Percentiles rank a stretch among this genome's conserved stretches.
phyloP scores from a whole-genome alignment of 176 grass and related monocot species.

The Bonia amplexicaulis region DNA sequence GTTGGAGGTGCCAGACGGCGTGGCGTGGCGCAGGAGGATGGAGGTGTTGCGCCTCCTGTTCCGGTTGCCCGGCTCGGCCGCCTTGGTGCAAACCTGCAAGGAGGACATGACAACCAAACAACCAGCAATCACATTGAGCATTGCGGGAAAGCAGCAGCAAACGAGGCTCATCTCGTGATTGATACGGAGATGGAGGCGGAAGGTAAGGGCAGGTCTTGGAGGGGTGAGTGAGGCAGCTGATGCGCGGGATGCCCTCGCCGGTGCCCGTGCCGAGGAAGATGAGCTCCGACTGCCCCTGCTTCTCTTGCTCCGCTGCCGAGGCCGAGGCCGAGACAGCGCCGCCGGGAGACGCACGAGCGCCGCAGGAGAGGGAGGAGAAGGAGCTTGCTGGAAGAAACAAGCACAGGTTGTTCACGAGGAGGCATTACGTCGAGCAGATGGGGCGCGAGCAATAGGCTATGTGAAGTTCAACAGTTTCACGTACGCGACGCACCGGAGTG shows the following conservation, averaged over 20 bases:
- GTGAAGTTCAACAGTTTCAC: background rate
- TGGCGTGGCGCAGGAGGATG: slow-evolving; percentile 65
- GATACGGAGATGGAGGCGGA: background rate
- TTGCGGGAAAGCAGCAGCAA: background rate
- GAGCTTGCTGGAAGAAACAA: slow-evolving; percentile 18
- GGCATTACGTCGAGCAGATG: slow-evolving; percentile 37
- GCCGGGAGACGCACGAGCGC: background rate
- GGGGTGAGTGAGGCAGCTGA: slow-evolving; percentile 85
- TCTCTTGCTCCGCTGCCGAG: background rate
- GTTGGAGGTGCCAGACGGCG: slow-evolving; percentile 52
- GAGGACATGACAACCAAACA: background rate
- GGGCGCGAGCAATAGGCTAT: background rate
- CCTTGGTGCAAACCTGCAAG: slow-evolving; percentile 73
- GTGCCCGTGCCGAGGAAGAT: slow-evolving; percentile 96
- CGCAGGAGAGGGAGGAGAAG: background rate
- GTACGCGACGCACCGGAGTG: background rate
- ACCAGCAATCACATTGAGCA: slow-evolving; percentile 2
- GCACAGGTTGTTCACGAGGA: background rate
- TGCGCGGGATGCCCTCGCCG: slow-evolving; percentile 79
- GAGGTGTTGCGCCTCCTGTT: slow-evolving; percentile 87
- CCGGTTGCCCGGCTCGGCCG: slow-evolving; percentile 47
- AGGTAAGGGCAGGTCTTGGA: slow-evolving; percentile 48
- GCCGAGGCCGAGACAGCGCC: background rate
- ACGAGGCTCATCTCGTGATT: background rate
- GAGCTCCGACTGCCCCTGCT: slow-evolving; percentile 51